Evolutionary conservation across 2,329 filamentous ascomycete genomes (phyloP), one percentile per base, ranked within the genome.

Genomic region (Penicillium rolfsii): DNA sequence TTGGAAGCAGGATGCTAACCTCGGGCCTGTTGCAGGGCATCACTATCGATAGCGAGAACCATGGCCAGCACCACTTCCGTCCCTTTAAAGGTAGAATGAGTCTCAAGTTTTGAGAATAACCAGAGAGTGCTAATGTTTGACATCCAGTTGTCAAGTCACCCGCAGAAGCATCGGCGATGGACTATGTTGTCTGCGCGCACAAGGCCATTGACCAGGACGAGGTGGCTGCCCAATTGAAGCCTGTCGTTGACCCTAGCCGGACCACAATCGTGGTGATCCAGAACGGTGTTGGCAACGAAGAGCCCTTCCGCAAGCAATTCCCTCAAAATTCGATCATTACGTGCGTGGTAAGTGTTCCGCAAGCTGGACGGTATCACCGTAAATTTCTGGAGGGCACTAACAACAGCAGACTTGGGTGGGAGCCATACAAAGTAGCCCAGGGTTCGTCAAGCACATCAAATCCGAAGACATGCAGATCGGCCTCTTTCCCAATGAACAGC

Each of bases 401-500:
- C 28, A 1, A 7, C 5, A 33, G 19, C 22, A 75, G 73, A 71
- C 72, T 4, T 75, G 73, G 84, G 81, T 84, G 0, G 84, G 84
- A 4, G 83, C 82, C 8, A 77, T 72, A 0, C 85, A 87, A 64
- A 73, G 73, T 2, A 69, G 75, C 7, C 83, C 84, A 0, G 85
- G 84, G 0, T 62, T 81, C 2, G 74, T 86, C 26, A 70, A 73
- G 8, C 85, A 87, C 64, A 82, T 75, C 24, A 80, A 79, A 55
- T 81, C 80, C 12, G 85, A 87, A 67, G 77, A 84, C 62, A 81
- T 83, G 70, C 81, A 87, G 58, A 80, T 87, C 3, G 85, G 84
- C 0, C 69, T 86, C 0, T 86, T 81, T 63, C 73, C 77, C 0
- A 84, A 82, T 35, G 26, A 70, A 0, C 14, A 52, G 0, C 46